Evolutionary conservation across 1,139 yeast species (phyloP).

Genomic region (Yamadazyma membranifaciens): DNA sequence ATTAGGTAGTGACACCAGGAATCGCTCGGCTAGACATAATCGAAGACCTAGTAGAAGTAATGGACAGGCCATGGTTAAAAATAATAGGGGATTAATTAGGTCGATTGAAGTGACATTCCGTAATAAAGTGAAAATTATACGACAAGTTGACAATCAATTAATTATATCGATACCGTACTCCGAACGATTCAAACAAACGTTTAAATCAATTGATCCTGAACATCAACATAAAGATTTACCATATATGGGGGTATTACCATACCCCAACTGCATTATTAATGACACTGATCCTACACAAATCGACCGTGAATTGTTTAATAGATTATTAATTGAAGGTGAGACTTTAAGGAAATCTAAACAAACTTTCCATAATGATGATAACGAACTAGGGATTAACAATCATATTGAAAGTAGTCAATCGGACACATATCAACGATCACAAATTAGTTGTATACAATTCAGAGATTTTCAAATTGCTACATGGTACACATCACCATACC

Average conservation of each 20-base stretch:
- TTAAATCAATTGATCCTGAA: constrained; percentile 12
- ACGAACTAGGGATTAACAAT: neutral
- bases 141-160: constrained; percentile 3
- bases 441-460: constrained; percentile 58
- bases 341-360: constrained; percentile 13
- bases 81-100: constrained; percentile 1
- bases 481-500: constrained; percentile 94
- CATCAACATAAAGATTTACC: constrained; percentile 44
- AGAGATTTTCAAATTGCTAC: constrained; percentile 75
- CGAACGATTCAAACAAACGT: constrained; percentile 6
- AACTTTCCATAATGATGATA: neutral
- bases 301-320: constrained; percentile 51
- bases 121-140: constrained; percentile 2
- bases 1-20: neutral
- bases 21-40: neutral
- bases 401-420: neutral
- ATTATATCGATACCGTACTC: constrained; percentile 8
- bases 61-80: constrained; percentile 3
- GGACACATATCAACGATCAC: constrained; percentile 21
- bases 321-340: constrained; percentile 25
- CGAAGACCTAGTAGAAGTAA: neutral
- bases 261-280: constrained; percentile 59
- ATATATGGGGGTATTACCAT: constrained; percentile 61
- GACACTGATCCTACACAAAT: constrained; percentile 56
- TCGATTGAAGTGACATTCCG: constrained; percentile 1